Conservation (phyloP, 1,284 basidiomycete genomes). For the Meira miltonrushii region DNA sequence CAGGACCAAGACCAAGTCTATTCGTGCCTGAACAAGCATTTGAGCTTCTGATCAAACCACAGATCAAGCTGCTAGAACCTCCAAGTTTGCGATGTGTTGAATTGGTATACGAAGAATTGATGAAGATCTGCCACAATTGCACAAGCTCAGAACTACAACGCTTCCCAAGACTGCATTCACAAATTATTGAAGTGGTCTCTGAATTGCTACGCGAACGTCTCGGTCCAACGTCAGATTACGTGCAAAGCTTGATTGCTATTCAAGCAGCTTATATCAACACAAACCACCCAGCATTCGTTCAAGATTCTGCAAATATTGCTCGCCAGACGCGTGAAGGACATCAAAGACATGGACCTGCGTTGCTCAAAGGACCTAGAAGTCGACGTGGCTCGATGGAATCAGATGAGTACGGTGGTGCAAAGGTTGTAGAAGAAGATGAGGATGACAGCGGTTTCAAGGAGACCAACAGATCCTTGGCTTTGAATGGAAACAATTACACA, state of each 20-base stretch:
- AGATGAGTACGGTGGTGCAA: slow-evolving; percentile 23
- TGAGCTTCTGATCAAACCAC: slow-evolving; percentile 93
- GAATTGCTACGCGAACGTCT: slow-evolving; percentile 90
- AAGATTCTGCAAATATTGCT: slow-evolving; percentile 50
- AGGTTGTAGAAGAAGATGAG: slow-evolving; percentile 30
- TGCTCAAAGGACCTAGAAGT: slow-evolving; percentile 9
- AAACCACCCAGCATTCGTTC: slow-evolving; percentile 86
- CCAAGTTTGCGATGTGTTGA: slow-evolving; percentile 94
- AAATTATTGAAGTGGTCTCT: slow-evolving; percentile 93
- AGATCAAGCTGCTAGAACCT: slow-evolving; percentile 92
- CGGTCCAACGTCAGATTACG: slow-evolving; percentile 92
- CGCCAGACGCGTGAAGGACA: slow-evolving; percentile 41
- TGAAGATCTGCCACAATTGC: slow-evolving; percentile 99
- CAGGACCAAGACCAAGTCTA: slow-evolving; percentile 87
- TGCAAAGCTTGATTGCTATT: slow-evolving; percentile 90
- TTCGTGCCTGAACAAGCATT: slow-evolving; percentile 98
- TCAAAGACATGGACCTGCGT: slow-evolving; percentile 49
- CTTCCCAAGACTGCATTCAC: slow-evolving; percentile 87
- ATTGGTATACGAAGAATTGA: slow-evolving; percentile 95
- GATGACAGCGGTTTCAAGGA: slow-evolving; percentile 13
- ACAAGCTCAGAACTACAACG: slow-evolving; percentile 92
- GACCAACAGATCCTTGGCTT: neutral
- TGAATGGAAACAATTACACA: neutral
- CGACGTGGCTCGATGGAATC: slow-evolving; percentile 29
- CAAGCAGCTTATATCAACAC: slow-evolving; percentile 99